Evolutionary conservation across 345 rosid genomes (phyloP), one percentile per base, ranked within the genome.

Genomic region (Dimocarpus longan): DNA sequence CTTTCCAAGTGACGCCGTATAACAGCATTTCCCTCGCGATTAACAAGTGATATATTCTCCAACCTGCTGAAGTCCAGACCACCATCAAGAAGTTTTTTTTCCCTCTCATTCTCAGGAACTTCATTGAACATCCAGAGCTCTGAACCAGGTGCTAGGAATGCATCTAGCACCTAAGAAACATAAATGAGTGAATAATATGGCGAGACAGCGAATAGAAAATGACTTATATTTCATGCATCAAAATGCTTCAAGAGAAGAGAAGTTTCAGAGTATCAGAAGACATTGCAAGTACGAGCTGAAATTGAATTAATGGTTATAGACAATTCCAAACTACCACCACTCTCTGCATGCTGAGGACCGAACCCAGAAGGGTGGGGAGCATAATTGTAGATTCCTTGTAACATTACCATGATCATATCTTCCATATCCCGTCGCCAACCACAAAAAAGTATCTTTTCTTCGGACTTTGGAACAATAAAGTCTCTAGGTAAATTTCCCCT

Each of bases 111-210:
- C 81, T 92, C 95, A 39, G 80, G 87, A 76, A 92, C 95, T 32
- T 92, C 92, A 77, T 92, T 92, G 88, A 92, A 92, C 95, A 92
- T 90, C 93, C 95, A 92, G n/a, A 89, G 95, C 85, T 92, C 95
- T 39, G 95, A 92, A 54, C 83, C 88, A 50, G 82, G 85, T 76
- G 95, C 93, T 62, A 92, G 82, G 78, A 83, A 87, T 28, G 92
- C 93, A 84, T 92, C 95, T 89, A 92, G 78, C 71, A 89, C 95
- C 93, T 90, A 79, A 78, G 19, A 67, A 82, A 70, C 48, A 86
- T 62, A 54, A 40, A 74, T 26, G 8, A 82, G 60, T 32, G 65
- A 43, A 68, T 46, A 75, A 66, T 52, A 39, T 13, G 65, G 18
- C 52, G 40, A 26, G 18, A 39, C 5, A 32, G 24, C 18, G 3